Percentiles rank a stretch among this genome's conserved stretches.
These are phyloP conservation scores for Daldinia caldariorum DNA, from an alignment of 495 filamentous ascomycete species.

Conservation along the genomic window DNA sequence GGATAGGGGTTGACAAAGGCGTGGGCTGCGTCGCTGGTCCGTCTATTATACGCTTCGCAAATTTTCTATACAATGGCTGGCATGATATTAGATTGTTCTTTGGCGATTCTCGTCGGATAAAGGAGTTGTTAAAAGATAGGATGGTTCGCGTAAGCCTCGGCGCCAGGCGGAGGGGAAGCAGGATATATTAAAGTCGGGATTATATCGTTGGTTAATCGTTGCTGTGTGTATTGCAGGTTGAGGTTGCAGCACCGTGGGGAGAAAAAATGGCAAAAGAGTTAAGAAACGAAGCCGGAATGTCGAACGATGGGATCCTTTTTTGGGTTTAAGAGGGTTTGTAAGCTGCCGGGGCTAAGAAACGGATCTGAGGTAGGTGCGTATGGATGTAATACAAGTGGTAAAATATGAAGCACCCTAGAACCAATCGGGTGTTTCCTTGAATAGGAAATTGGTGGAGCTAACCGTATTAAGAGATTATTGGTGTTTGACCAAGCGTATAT, in stretches of 20 bases:
- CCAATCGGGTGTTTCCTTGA: conserved; percentile 23
- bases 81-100: conserved; percentile 27
- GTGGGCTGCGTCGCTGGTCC: conserved; percentile 10
- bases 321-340: conserved; percentile 35
- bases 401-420: conserved; percentile 28
- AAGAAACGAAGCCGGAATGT: conserved; percentile 34
- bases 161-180: conserved; percentile 33
- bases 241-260: background rate
- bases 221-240: conserved; percentile 12
- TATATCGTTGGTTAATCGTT: too few species aligned
- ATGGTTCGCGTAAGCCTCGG: conserved; percentile 16
- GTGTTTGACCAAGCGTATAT: conserved; percentile 17
- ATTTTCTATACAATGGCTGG: conserved; percentile 22
- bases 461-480: conserved; percentile 8
- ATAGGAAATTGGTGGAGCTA: background rate
- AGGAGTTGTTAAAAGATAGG: conserved; percentile 6
- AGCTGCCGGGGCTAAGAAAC: conserved; percentile 22
- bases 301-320: conserved; percentile 41
- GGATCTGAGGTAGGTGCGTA: background rate
- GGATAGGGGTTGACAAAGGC: conserved; percentile 3
- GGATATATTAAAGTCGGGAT: conserved; percentile 32
- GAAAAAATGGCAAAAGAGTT: conserved; percentile 17
- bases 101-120: conserved; percentile 7
- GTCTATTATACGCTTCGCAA: conserved; percentile 9
- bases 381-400: background rate